Evolutionary conservation across 768 basidiomycete species (phyloP), one percentile per base, ranked within the genome.

Genomic region (Phylloporus sp.): DNA sequence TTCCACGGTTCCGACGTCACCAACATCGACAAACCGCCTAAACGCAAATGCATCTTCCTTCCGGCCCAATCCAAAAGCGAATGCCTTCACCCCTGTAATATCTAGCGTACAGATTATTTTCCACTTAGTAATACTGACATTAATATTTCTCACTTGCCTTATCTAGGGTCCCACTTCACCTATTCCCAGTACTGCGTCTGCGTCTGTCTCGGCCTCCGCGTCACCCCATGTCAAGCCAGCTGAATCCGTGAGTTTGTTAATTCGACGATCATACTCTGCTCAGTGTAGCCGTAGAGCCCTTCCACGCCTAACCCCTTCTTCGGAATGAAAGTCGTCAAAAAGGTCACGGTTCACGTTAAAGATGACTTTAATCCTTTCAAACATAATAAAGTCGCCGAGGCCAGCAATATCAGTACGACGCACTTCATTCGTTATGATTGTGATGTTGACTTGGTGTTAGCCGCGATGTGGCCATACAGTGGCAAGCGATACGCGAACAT

Each of bases 331-430:
- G 67, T 75, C 18, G 80, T 84, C 67, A 92, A 92, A 78, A 90
- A 88, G 72, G 79, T 77, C 48, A 63, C 78, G 4, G 86, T 95
- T 31, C 87, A 91, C 65, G 81, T 95, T 69, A 91, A 95, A 72
- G 92, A 97, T 60, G 95, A 97, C 65, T 99, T 99, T 67, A 97
- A 95, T 68, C 94, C 95, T 15, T 97, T 95, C 81, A 91, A 91
- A 72, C 82, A 86, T 61, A 80, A 81, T 64, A 91, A 91, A 67
- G 84, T 93, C 24, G 80, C 76, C 8, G 90, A 91, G 48, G 81
- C 93, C 7, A 70, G 79, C 23, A 78, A 82, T 63, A 80, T 91
- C 56, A 70, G 93, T 95, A 66, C 60, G 92, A 80, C 23, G 24
- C 39, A 10, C 23, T 35, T 8, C 31, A 23, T 26, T 9, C 23